Percentiles rank a stretch among this genome's conserved stretches.
Conservation (phyloP, 1,139 yeast genomes). For the Magnusiomyces fungicola region DNA sequence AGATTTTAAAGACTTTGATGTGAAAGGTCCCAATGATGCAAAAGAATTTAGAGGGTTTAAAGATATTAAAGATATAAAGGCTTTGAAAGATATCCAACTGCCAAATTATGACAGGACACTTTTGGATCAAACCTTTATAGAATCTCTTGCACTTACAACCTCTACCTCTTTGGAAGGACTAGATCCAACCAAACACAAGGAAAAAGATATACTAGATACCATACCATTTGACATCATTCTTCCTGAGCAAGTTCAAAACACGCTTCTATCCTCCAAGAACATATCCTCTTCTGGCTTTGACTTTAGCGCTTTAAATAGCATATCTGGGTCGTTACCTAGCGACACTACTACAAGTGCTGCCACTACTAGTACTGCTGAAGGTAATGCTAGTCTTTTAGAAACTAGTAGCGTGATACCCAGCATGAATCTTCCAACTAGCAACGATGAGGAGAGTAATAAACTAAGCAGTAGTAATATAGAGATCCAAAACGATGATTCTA, state of each 20-base stretch:
- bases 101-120: not conserved
- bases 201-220: not conserved
- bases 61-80: not conserved
- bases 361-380: not conserved
- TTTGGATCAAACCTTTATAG: not conserved
- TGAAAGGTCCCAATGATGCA: not conserved
- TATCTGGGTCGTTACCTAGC: not conserved
- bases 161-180: not conserved
- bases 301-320: not conserved
- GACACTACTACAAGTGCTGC: not conserved
- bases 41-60: not conserved
- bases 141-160: not conserved
- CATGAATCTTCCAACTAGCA: not conserved
- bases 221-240: slow-evolving; percentile 4
- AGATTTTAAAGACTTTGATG: not conserved
- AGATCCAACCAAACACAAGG: not conserved
- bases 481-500: not conserved
- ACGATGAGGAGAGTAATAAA: not conserved
- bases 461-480: not conserved
- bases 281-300: not conserved
- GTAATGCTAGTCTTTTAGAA: not conserved
- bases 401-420: not conserved
- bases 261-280: not conserved
- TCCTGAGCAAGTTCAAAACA: not conserved
- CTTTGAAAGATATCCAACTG: not conserved